Conservation (phyloP, 768 basidiomycete genomes). For the Goffeauzyma gilvescens region DNA sequence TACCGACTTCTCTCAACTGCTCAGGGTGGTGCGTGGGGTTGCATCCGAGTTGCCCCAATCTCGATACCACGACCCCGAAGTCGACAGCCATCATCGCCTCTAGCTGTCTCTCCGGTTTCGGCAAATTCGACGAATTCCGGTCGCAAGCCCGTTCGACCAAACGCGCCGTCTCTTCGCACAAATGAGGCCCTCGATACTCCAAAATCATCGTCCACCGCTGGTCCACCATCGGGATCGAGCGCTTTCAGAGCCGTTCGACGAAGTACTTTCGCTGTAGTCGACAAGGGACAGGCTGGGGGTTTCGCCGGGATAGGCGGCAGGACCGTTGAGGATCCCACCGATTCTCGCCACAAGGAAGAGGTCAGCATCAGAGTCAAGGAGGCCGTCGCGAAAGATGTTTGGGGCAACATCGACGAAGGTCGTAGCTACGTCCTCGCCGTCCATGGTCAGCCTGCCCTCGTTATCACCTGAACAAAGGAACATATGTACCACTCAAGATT, state of each 20-base stretch:
- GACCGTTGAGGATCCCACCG: too few species aligned
- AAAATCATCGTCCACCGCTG: too few species aligned
- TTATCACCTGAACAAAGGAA: constrained; percentile 25
- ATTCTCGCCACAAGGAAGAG: too few species aligned
- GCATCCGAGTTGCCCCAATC: constrained; percentile 21
- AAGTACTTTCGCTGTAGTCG: too few species aligned
- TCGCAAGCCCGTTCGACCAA: constrained; percentile 4
- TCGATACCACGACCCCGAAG: neutral
- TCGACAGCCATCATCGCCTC: constrained; percentile 9
- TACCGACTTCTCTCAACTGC: constrained; percentile 27
- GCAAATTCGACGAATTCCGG: neutral
- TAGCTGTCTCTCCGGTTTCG: constrained; percentile 5
- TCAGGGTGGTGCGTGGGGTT: constrained; percentile 22
- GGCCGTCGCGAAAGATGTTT: constrained; percentile 20
- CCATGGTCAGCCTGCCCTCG: constrained; percentile 26
- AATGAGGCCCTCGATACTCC: neutral
- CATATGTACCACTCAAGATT: neutral
- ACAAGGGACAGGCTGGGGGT: too few species aligned
- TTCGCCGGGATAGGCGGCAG: too few species aligned
- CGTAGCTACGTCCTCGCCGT: constrained; percentile 25
- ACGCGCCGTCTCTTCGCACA: constrained; percentile 1
- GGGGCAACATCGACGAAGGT: constrained; percentile 25
- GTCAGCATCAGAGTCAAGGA: constrained; percentile 13
- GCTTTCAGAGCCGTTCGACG: too few species aligned
- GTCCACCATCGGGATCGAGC: too few species aligned